phyloP scores from a whole-genome alignment of 208 protist genomes.

The Angomonas deanei region DNA sequence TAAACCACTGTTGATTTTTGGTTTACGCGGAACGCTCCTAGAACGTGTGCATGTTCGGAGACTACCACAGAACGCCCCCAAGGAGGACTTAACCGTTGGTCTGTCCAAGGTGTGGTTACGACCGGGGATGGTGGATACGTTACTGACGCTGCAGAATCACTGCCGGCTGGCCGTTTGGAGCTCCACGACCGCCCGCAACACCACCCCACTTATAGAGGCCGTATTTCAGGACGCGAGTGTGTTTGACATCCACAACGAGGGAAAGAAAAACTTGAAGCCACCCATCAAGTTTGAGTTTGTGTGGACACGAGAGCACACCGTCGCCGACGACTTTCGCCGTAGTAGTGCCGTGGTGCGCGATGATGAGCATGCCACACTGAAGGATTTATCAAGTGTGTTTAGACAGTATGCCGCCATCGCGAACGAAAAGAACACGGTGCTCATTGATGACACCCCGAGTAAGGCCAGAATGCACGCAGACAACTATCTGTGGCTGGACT shows the following conservation, averaged over 20 bases:
- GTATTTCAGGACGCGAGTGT: constrained; percentile 37
- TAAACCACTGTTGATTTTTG: constrained; percentile 58
- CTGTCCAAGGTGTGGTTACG: constrained; percentile 80
- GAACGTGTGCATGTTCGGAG: constrained; percentile 71
- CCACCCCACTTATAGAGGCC: constrained; percentile 63
- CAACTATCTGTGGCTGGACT: constrained; percentile 84
- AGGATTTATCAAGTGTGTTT: constrained; percentile 66
- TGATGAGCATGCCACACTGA: constrained; percentile 79
- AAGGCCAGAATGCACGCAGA: constrained; percentile 70
- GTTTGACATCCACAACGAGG: background rate
- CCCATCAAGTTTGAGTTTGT: constrained; percentile 71
- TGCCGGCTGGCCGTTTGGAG: constrained; percentile 86
- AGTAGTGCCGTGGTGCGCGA: constrained; percentile 39
- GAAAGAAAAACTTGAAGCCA: background rate
- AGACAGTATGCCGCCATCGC: constrained; percentile 53
- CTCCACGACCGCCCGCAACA: constrained; percentile 83
- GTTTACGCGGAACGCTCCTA: constrained; percentile 79
- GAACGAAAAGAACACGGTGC: constrained; percentile 62
- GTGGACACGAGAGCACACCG: constrained; percentile 84
- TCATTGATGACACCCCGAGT: constrained; percentile 86
- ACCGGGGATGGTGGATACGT: constrained; percentile 51
- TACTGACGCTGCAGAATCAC: constrained; percentile 55
- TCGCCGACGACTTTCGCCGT: constrained; percentile 70
- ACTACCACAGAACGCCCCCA: constrained; percentile 52
- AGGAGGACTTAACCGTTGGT: constrained; percentile 62